A percentile compares a stretch with the other conserved stretches of the same genome.
phyloP scores from a whole-genome alignment of 371 early-diverging fungal genomes.

The Rhizopus sp. region DNA sequence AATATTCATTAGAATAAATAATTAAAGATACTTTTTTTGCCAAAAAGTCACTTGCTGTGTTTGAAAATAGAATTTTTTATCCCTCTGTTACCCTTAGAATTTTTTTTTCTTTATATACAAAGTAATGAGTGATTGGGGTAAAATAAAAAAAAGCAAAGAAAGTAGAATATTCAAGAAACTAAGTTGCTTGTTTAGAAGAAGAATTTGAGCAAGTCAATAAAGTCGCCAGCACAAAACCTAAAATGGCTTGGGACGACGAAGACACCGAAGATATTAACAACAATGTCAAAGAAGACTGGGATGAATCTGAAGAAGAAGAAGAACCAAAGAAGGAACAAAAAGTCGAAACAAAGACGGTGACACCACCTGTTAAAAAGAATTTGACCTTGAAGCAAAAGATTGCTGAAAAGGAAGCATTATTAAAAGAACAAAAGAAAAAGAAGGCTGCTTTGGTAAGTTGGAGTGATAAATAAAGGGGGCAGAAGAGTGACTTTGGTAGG shows the following conservation, averaged over 20 bases:
- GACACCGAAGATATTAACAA: slow-evolving; percentile 63
- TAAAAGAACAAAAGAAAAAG: slow-evolving; percentile 37
- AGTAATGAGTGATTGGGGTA: slow-evolving; percentile 75
- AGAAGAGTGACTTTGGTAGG: slow-evolving; percentile 40
- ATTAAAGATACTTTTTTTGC: neutral
- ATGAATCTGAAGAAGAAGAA: slow-evolving; percentile 66
- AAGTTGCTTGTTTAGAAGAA: slow-evolving; percentile 28
- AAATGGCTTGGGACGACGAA: slow-evolving; percentile 78
- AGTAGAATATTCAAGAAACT: neutral
- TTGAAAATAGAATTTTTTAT: neutral
- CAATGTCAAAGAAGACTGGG: slow-evolving; percentile 74
- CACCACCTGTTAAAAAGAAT: slow-evolving; percentile 27
- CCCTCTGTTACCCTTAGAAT: neutral
- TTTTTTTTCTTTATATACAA: slow-evolving; percentile 1
- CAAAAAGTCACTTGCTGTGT: neutral
- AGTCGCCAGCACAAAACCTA: slow-evolving; percentile 43
- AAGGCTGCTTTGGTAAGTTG: slow-evolving; percentile 45
- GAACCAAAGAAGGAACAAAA: neutral
- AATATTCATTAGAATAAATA: neutral
- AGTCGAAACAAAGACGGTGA: slow-evolving; percentile 38
- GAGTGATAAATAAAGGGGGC: slow-evolving; percentile 36
- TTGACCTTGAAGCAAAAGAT: slow-evolving; percentile 65
- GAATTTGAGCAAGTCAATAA: slow-evolving; percentile 37
- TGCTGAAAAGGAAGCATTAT: slow-evolving; percentile 56
- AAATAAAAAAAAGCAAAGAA: slow-evolving; percentile 16